Conservation (phyloP, 2,329 filamentous ascomycete genomes). For the Rhinocladiella similis region DNA sequence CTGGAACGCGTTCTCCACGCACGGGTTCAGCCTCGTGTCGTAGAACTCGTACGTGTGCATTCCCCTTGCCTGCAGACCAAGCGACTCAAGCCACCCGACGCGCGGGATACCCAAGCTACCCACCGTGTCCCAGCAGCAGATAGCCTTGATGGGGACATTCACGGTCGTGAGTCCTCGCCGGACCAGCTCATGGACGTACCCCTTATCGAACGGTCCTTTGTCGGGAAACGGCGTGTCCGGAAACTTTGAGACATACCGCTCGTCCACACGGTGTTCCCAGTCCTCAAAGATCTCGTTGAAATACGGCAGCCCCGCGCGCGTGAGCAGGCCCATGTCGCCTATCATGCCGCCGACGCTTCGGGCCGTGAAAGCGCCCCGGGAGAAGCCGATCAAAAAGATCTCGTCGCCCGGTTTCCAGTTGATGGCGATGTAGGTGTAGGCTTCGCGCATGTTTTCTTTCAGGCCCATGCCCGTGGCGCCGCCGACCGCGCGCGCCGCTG, state of each 20-base stretch:
- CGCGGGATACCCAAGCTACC: conserved; percentile 35
- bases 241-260: conserved; percentile 30
- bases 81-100: conserved; percentile 21
- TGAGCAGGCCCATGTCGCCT: conserved; percentile 36
- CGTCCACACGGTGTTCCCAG: conserved; percentile 31
- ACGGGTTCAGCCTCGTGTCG: conserved; percentile 34
- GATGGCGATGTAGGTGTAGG: conserved; percentile 35
- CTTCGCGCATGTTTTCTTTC: conserved; percentile 31
- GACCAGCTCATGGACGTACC: conserved; percentile 31
- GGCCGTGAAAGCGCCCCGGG: conserved; percentile 40
- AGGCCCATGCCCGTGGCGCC: conserved; percentile 29
- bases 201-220: conserved; percentile 31
- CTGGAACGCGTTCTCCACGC: conserved; percentile 37
- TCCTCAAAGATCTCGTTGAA: conserved; percentile 37
- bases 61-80: conserved; percentile 19
- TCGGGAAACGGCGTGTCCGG: conserved; percentile 33
- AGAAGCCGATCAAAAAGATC: conserved; percentile 40
- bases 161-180: conserved; percentile 24
- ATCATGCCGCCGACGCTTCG: conserved; percentile 38
- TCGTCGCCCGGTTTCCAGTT: conserved; percentile 39
- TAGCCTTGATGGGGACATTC: conserved; percentile 33
- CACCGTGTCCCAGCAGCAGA: conserved; percentile 38
- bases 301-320: conserved; percentile 30
- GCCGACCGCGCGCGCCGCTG: conserved; percentile 20
- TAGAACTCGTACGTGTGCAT: conserved; percentile 36